Base-by-base conservation (phyloP, 345 rosid species). In the Dipteronia sinensis region DNA sequence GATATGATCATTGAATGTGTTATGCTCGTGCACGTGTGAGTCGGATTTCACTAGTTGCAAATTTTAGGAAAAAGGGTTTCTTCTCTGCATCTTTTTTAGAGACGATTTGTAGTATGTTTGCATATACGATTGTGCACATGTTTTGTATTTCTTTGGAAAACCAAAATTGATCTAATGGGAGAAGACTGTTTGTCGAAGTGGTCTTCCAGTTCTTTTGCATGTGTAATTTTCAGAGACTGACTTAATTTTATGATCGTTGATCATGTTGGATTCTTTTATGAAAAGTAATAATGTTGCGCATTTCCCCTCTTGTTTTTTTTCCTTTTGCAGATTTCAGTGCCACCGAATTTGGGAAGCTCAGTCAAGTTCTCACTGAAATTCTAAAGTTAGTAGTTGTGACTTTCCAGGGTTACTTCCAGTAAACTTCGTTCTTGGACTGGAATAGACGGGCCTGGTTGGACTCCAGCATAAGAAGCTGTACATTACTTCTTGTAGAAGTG, bases 321-420 rank as follows among this genome's bases (percentile, higher is more conserved):
- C 40, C 63, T 72, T n/a, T 10, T 77, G 76, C 78, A 72, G 84
- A 69, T 63, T 69, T 74, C 53, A n/a, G 69, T 19, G 47, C 59
- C 40, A 67, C 69, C 10, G 22, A 27, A 53, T 83, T 80, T 72
- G 67, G 68, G 79, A 58, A 66, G 76, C 59, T 64, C 74, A 55
- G 46, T 59, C 51, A 4, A 56, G 61, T 70, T 49, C 29, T 67
- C 22, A 74, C 79, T 62, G 27, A 64, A 61, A 69, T 40, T 72
- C 72, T 19, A 8, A 81, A 68, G 72, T 74, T 34, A 49, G 63
- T 47, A 47, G 69, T 61, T 66, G 65, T 75, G 65, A 70, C 46
- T 73, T 74, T 74, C 38, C n/a, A 1, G 38, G 4, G 27, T 73
- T 63, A 53, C 77, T 49, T 15, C 31, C 19, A 10, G 53, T 76